Percentiles rank a stretch among this genome's conserved stretches.
Evolutionary conservation across 2,329 filamentous ascomycete genomes (phyloP).

Genomic region (Ophiostoma fasciatum): DNA sequence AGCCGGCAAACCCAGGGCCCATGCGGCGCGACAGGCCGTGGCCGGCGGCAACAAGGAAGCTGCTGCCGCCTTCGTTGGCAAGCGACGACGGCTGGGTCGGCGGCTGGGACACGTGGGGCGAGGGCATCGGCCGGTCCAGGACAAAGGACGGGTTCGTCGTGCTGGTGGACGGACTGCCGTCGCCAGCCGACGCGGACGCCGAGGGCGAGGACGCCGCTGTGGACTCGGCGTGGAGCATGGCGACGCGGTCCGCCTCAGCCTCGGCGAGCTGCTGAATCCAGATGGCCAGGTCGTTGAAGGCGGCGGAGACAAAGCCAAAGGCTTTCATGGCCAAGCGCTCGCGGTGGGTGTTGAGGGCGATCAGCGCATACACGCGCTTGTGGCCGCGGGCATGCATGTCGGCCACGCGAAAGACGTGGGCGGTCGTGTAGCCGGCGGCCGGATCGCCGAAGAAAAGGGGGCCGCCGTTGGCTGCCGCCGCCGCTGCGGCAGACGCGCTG

Average conservation of each 20-base stretch:
- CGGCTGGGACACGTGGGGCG: conserved; percentile 13
- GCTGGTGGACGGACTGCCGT: conserved; percentile 13
- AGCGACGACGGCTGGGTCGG: conserved; percentile 14
- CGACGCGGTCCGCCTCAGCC: conserved; percentile 39
- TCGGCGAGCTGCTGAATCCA: conserved; percentile 55
- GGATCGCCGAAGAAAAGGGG: conserved; percentile 57
- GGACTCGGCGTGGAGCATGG: conserved; percentile 25
- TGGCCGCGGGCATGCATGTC: conserved; percentile 53
- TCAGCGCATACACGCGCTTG: conserved; percentile 53
- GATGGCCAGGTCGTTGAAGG: conserved; percentile 47
- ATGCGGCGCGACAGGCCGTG: conserved; percentile 42
- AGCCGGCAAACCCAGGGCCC: conserved; percentile 37
- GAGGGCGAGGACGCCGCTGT: conserved; percentile 22
- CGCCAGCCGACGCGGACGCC: conserved; percentile 22
- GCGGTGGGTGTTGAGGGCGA: conserved; percentile 50
- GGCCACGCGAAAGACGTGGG: conserved; percentile 55
- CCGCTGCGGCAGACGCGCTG: conserved; percentile 33
- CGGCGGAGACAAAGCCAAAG: conserved; percentile 45
- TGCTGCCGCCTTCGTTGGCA: conserved; percentile 26
- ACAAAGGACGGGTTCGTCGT: conserved; percentile 19
- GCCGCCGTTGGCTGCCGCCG: conserved; percentile 35
- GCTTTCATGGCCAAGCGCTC: conserved; percentile 52
- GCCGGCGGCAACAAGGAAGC: conserved; percentile 39
- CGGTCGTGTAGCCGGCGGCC: conserved; percentile 50
- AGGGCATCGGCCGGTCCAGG: conserved; percentile 14